Evolutionary conservation across 192 early-diverging fungal genomes (phyloP), one percentile per base, ranked within the genome.

Genomic region (Gamsiella multidivaricata): DNA sequence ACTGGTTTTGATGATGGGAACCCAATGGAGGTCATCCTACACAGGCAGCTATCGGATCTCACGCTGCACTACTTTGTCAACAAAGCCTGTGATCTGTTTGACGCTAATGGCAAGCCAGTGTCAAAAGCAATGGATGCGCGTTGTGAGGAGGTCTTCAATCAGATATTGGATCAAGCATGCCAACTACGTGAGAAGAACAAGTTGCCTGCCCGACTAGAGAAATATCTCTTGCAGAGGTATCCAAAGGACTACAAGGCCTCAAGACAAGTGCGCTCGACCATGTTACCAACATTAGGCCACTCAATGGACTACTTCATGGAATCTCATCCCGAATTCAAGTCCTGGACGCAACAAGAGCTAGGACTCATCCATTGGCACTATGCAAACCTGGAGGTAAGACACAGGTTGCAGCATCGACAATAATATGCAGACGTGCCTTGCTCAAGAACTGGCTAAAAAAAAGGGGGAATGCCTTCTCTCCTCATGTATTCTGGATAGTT

Each of bases 1-100:
- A 85, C 84, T 34, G 82, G 82, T 1, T 85, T 86, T 56, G 78
- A 83, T 25, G 73, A 74, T 31, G 83, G 83, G 0, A 85, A 85
- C 52, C 83, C 83, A 3, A 80, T 85, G 65, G 81, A 81, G 42
- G 53, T 69, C 37, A 71, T 85, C 45, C 57, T 85, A n/a, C 68
- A 70, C 25, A 20, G 60, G 7, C 83, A 85, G 37, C 61, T 83
- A n/a, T 23, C 37, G 7, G 60, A 83, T 17, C 45, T 70, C 4
- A 20, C 46, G 11, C 69, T 81, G 4, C 66, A 81, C n/a, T 78
- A 81, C 18, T n/a, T 60, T 12, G 61, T 61, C 32, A 53, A 69
- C 26, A 57, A 73, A 23, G 57, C 60, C 6, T 71, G 67, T 28
- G 71, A 73, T 41, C 17, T 81, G 10, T 78, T 76, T 67, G 61